Percentiles rank a stretch among this genome's conserved stretches.
Conservation (phyloP, 805 yeast species). For the Metschnikowia continentalis region DNA sequence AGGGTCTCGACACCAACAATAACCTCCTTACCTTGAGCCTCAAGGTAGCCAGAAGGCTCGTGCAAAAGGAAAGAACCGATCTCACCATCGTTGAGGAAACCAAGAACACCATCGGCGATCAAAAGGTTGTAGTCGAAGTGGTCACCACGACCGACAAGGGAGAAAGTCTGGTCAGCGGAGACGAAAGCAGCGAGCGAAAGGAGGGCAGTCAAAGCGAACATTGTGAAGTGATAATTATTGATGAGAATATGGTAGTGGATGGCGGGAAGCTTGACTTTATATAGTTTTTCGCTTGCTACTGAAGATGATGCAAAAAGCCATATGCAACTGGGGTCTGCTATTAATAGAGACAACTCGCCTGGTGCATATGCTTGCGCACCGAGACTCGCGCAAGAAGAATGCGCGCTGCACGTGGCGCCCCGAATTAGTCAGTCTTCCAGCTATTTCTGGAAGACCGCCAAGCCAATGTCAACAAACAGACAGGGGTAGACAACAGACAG, state of each 20-base stretch:
- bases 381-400: neutral
- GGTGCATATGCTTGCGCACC: no score
- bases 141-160: conserved; percentile 26
- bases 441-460: neutral
- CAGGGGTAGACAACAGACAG: no score
- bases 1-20: conserved; percentile 17
- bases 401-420: neutral
- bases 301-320: neutral
- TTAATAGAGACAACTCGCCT: neutral
- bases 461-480: no score
- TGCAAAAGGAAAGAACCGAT: conserved; percentile 22
- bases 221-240: neutral
- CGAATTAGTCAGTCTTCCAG: neutral
- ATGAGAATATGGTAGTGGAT: no score
- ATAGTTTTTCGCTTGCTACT: neutral
- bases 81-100: conserved; percentile 10
- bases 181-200: conserved; percentile 23
- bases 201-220: conserved; percentile 16
- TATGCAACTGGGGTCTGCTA: neutral
- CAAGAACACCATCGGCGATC: neutral
- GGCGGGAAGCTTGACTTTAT: neutral
- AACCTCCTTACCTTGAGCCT: conserved; percentile 21
- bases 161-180: conserved; percentile 29
- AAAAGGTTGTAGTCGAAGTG: conserved; percentile 20
- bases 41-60: conserved; percentile 29